Evolutionary conservation across 2,329 filamentous ascomycete genomes (phyloP).

Genomic region (Ramichloridium luteum): DNA sequence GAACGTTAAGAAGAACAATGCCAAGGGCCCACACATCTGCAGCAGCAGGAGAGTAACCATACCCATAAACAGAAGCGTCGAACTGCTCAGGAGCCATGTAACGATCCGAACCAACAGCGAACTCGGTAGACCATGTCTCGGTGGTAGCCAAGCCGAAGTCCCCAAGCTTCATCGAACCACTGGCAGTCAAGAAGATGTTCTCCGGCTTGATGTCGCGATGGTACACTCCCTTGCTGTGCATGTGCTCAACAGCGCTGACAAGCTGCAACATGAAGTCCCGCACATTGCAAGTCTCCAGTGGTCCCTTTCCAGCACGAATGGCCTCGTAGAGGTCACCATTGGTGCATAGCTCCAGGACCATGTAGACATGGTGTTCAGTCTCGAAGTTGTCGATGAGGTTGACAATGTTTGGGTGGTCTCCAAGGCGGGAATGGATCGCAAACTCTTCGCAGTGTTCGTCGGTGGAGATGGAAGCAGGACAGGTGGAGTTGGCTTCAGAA

Average conservation of each 20-base stretch:
- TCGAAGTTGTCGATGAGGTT: constrained; percentile 86
- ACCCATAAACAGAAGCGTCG: constrained; percentile 59
- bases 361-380: constrained; percentile 76
- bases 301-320: constrained; percentile 77
- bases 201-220: constrained; percentile 99
- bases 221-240: constrained; percentile 82
- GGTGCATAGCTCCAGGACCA: constrained; percentile 89
- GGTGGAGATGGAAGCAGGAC: constrained; percentile 53
- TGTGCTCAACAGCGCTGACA: constrained; percentile 75
- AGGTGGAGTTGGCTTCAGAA: constrained; percentile 35
- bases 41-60: constrained; percentile 80
- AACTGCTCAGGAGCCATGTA: constrained; percentile 99
- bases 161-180: constrained; percentile 86
- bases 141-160: constrained; percentile 90
- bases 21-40: constrained; percentile 97
- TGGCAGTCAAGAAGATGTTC: constrained; percentile 88
- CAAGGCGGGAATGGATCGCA: constrained; percentile 66
- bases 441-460: constrained; percentile 77
- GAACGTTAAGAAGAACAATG: constrained; percentile 87
- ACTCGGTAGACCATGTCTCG: constrained; percentile 81
- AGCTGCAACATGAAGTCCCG: constrained; percentile 95
- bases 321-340: constrained; percentile 96
- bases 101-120: constrained; percentile 88
- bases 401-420: constrained; percentile 79
- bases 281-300: constrained; percentile 89